Percentiles rank a stretch among this genome's conserved stretches.
Evolutionary conservation across 345 rosid genomes (phyloP).

Genomic region (Gossypium stocksii): DNA sequence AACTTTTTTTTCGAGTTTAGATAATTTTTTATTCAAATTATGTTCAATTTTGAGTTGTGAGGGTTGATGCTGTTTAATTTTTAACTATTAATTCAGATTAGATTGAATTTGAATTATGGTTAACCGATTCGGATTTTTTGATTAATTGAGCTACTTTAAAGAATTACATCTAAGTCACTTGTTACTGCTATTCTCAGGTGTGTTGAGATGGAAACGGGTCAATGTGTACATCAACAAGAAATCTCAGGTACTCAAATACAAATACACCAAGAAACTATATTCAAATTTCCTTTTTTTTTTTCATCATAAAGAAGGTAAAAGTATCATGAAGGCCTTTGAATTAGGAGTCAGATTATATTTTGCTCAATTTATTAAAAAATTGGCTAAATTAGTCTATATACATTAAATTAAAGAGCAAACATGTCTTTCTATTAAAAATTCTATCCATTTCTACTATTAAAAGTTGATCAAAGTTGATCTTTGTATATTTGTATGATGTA

Average conservation of each 20-base stretch:
- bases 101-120: neutral
- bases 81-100: neutral
- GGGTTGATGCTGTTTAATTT: too few species aligned
- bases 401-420: fast-evolving
- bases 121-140: neutral
- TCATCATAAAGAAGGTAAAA: too few species aligned
- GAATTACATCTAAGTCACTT: neutral
- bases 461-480: too few species aligned
- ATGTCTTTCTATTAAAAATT: too few species aligned
- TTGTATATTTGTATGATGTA: fast-evolving
- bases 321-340: fast-evolving
- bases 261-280: neutral
- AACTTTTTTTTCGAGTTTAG: too few species aligned
- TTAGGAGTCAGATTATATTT: too few species aligned
- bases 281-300: neutral
- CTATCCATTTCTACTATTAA: too few species aligned
- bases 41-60: too few species aligned
- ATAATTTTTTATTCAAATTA: too few species aligned
- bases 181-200: slow-evolving; percentile 39
- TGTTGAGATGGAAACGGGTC: slow-evolving; percentile 52
- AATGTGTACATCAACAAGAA: slow-evolving; percentile 68
- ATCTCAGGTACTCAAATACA: slow-evolving; percentile 52
- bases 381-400: fast-evolving
- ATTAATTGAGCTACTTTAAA: neutral
- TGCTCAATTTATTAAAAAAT: too few species aligned